A percentile compares a stretch with the other conserved stretches of the same genome.
These are phyloP conservation scores for Daedalea quercina DNA, from an alignment of 768 basidiomycete genomes.

Conservation along the genomic window DNA sequence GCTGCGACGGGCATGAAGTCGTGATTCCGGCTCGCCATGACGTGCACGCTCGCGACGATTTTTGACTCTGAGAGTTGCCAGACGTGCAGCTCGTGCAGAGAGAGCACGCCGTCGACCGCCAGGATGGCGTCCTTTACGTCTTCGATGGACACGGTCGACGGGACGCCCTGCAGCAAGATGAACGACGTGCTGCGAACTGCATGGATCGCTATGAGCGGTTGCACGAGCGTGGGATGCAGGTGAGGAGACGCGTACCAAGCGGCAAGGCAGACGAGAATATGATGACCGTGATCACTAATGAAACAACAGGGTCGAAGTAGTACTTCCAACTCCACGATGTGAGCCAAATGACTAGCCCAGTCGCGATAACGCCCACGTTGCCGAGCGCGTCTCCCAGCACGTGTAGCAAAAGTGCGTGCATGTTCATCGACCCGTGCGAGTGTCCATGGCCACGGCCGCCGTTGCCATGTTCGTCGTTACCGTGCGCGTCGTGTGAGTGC, in stretches of 20 bases:
- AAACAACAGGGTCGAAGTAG: conserved; percentile 91
- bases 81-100: conserved; percentile 91
- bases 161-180: conserved; percentile 93
- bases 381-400: conserved; percentile 96
- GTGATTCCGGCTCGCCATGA: conserved; percentile 69
- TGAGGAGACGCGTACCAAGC: conserved; percentile 46
- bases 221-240: not conserved
- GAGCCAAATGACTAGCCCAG: conserved; percentile 92
- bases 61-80: conserved; percentile 98
- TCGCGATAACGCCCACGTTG: conserved; percentile 95
- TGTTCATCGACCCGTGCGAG: conserved; percentile 76
- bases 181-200: conserved; percentile 86
- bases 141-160: conserved; percentile 84
- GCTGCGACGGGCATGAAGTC: conserved; percentile 91
- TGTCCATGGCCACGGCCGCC: conserved; percentile 13
- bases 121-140: conserved; percentile 79
- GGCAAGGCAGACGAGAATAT: conserved; percentile 96
- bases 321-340: conserved; percentile 79
- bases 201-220: not conserved
- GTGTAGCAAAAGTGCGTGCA: conserved; percentile 92
- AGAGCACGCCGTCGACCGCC: conserved; percentile 76
- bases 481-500: conserved; percentile 6
- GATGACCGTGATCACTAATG: conserved; percentile 89
- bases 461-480: conserved; percentile 1
- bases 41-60: conserved; percentile 93